phyloP scores from a whole-genome alignment of 345 rosid species.

The Combretum micranthum region DNA sequence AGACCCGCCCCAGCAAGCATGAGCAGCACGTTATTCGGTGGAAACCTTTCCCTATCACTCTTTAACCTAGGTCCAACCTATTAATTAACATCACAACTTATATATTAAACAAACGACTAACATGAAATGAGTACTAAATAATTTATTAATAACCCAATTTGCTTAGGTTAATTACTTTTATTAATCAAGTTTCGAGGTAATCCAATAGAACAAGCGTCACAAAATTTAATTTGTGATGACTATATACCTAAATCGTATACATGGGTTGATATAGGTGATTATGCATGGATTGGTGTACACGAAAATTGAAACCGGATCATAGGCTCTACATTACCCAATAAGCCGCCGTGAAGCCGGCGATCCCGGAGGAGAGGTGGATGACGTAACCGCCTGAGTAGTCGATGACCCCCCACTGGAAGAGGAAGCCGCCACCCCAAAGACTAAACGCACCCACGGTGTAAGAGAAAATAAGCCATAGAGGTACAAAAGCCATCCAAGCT shows the following conservation, averaged over 20 bases:
- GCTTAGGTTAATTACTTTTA: background rate
- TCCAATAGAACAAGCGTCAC: too few relatives aligned
- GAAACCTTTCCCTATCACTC: slow-evolving; percentile 81
- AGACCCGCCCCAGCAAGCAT: slow-evolving; percentile 96
- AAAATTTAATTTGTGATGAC: background rate
- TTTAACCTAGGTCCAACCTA: slow-evolving; percentile 86
- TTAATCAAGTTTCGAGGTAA: background rate
- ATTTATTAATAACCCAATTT: background rate
- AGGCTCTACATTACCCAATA: slow-evolving; percentile 49
- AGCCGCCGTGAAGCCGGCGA: slow-evolving; percentile 71
- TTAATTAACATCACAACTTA: background rate
- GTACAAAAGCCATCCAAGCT: slow-evolving; percentile 24
- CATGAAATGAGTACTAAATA: background rate
- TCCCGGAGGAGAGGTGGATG: slow-evolving; percentile 74
- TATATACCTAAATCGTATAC: background rate
- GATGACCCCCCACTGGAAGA: slow-evolving; percentile 22
- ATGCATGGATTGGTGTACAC: too few relatives aligned
- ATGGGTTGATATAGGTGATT: background rate
- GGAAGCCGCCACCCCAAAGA: slow-evolving; percentile 21
- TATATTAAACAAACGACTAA: background rate
- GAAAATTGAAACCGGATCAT: background rate
- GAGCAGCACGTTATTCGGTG: slow-evolving; percentile 82
- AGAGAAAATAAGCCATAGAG: slow-evolving; percentile 17
- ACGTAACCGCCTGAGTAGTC: slow-evolving; percentile 48
- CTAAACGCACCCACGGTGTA: slow-evolving; percentile 18